Evolutionary conservation across 257 asterid genomes (phyloP), one percentile per base, ranked within the genome.

Genomic region (Cordia subcordata): DNA sequence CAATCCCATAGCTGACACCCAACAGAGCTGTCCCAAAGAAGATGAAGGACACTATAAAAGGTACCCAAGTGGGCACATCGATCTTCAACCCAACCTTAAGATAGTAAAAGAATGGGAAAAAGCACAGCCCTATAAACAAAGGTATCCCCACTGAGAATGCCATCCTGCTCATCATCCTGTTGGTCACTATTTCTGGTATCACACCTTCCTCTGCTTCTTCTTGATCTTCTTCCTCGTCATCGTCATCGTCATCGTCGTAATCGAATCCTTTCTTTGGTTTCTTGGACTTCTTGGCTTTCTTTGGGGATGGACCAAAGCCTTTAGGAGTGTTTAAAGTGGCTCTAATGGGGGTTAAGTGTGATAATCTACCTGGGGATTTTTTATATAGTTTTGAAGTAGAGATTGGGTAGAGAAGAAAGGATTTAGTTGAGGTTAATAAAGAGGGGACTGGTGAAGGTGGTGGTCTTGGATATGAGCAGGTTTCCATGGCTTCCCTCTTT

Each of bases 1-100:
- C 99, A 61, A 92, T 88, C 37, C 96, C 99, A 67, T 92, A 92
- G 69, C 97, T 88, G 22, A 92, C 79, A 57, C 99, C 99, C 64
- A 72, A 37, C 10, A 88, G 84, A 5, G 97, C 97, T 1, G 89
- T 78, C 44, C 99, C 99, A 50, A 86, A 93, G 84, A 85, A 93
- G 50, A 86, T 11, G 44, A 93, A 93, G 4, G 99, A 89, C 61
- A 93, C 96, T 15, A 93, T 78, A 61, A 93, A 74, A 32, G 99
- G 96, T 23, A 88, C 69, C 97, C 97, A 93, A 9, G 81, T 80
- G 15, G 99, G 99, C 51, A 93, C 85, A 74, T 93, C 99, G 35
- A 89, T 81, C 66, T 89, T 89, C 76, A 86, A 50, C 12, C 86
- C 99, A n/a, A 75, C 86, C 27, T 83, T 93, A 13, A 93, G 96